Evolutionary conservation across 495 filamentous ascomycete species (phyloP), one percentile per base, ranked within the genome.

Genomic region (Xylaria cubensis): DNA sequence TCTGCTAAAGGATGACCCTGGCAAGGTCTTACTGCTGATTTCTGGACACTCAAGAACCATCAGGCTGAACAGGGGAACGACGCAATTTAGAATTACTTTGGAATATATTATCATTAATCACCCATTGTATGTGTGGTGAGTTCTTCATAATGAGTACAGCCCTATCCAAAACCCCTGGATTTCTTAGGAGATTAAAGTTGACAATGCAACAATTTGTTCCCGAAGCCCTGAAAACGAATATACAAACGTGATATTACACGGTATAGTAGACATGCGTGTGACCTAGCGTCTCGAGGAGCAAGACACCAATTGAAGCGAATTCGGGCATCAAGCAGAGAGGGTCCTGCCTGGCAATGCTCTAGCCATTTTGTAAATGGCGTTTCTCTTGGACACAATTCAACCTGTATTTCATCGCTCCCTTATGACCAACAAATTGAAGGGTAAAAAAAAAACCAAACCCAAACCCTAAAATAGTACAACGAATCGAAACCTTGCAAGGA

Each of bases 391-490:
- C 71, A 61, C 44, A 73, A 63, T 71, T 64, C 69, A 64, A 64
- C 42, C 56, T 56, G 21, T 61, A 64, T 32, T 58, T 44, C 56
- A 67, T 67, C 42, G 63, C 62, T 67, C 41, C 63, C 63, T 44
- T 59, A 66, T 42, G 70, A 34, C 50, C 50, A 72, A 51, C 21
- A 46, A 61, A 66, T 17, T 42, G 39, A 9, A 34, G 51, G 71
- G 70, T 26, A 36, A 71, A 71, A 74, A 70, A 58, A 76, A 67
- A 13, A 42, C 39, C 39, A 42, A 42, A 42, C 46, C 76, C 73
- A 29, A 71, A 51, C 78, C 76, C 74, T 73, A 78, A 63, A 69
- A 77, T 75, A 64, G 72, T 78, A 79, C 75, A 79, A 67, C 71
- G 77, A 79, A 79, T 76, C 29, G 74, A 73, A 69, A 44, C 9